Percentiles rank a stretch among this genome's conserved stretches.
phyloP scores from a whole-genome alignment of 2,329 filamentous ascomycete species.

The Trichoderma sp. region DNA sequence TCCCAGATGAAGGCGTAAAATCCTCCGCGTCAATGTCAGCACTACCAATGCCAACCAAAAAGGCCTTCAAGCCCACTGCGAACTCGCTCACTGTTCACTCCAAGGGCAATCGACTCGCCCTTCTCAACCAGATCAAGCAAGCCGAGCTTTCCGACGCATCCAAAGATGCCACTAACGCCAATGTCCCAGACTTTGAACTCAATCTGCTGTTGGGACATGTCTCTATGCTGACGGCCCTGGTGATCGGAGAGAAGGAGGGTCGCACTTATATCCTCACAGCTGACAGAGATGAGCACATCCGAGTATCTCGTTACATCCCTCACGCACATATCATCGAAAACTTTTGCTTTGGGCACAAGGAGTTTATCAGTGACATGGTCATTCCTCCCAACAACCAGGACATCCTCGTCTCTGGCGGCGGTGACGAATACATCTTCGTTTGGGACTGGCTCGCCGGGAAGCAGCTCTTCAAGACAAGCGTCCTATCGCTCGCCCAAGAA shows the following conservation, averaged over 20 bases:
- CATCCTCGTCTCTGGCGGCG: constrained; percentile 83
- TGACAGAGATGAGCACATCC: constrained; percentile 74
- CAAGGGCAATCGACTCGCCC: constrained; percentile 62
- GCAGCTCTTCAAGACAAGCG: constrained; percentile 57
- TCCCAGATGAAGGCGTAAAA: constrained; percentile 29
- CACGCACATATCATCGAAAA: constrained; percentile 87
- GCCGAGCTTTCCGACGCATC: constrained; percentile 40
- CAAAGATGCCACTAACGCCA: constrained; percentile 38
- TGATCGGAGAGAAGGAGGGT: constrained; percentile 51
- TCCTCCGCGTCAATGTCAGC: constrained; percentile 28
- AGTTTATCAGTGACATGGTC: constrained; percentile 80
- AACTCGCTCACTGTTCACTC: constrained; percentile 67
- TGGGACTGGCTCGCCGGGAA: constrained; percentile 76
- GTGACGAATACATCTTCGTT: constrained; percentile 75
- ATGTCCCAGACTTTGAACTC: constrained; percentile 66
- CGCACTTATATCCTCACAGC: constrained; percentile 59
- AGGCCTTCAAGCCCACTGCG: constrained; percentile 53
- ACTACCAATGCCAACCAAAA: constrained; percentile 33
- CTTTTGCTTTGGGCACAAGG: constrained; percentile 85
- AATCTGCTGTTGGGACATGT: constrained; percentile 88
- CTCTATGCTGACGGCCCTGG: constrained; percentile 84
- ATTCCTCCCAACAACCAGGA: constrained; percentile 60
- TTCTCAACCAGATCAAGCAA: constrained; percentile 61
- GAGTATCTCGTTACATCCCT: constrained; percentile 77
- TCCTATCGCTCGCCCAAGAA: constrained; percentile 51